A percentile compares a stretch with the other conserved stretches of the same genome.
phyloP scores from a whole-genome alignment of 2,329 filamentous ascomycete species.

The Penicillium vulpinum region DNA sequence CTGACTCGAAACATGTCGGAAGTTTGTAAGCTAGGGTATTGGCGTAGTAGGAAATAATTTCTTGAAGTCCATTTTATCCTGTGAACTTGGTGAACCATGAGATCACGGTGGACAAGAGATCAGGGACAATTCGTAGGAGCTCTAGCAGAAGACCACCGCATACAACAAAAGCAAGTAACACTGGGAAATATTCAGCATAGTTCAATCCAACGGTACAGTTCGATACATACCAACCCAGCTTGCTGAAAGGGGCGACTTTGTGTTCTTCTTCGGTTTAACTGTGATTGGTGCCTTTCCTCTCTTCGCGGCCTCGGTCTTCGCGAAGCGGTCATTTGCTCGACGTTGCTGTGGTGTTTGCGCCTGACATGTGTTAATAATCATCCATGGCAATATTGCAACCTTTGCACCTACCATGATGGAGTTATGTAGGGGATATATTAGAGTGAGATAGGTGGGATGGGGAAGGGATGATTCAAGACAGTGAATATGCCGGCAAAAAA shows the following conservation, averaged over 20 bases:
- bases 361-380: constrained; percentile 33
- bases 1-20: not conserved
- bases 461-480: not conserved
- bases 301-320: constrained; percentile 59
- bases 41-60: constrained; percentile 3
- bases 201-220: not conserved
- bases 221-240: constrained; percentile 60
- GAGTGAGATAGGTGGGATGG: not conserved
- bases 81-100: constrained; percentile 29
- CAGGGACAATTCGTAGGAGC: constrained; percentile 48
- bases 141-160: constrained; percentile 63
- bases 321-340: constrained; percentile 62
- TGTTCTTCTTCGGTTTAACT: constrained; percentile 50
- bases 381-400: not conserved
- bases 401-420: not conserved
- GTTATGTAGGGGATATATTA: not conserved
- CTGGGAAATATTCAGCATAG: constrained; percentile 39
- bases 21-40: constrained; percentile 14
- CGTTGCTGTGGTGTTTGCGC: constrained; percentile 67
- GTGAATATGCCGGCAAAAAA: constrained; percentile 11
- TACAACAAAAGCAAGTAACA: constrained; percentile 62
- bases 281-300: constrained; percentile 55
- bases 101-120: constrained; percentile 40
- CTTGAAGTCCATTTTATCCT: constrained; percentile 12
- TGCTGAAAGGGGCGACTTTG: constrained; percentile 56